A percentile compares a stretch with the other conserved stretches of the same genome.
Conservation (phyloP, 140 eudicot genomes). For the Flaveria floridana region DNA sequence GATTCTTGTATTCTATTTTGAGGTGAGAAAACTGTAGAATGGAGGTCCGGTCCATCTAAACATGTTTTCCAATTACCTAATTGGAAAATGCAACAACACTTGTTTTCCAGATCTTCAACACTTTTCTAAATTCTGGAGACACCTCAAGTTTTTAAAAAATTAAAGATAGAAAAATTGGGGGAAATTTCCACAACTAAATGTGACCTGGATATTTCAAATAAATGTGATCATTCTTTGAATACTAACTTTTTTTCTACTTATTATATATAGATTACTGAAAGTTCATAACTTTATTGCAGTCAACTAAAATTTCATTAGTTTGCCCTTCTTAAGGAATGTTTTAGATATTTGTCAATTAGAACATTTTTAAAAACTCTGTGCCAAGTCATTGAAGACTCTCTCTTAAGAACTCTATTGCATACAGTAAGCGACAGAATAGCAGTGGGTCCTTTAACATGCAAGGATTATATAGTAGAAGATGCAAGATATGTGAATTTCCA, state of each 20-base stretch:
- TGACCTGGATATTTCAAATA: background rate
- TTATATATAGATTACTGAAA: background rate
- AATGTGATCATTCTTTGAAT: background rate
- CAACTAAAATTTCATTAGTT: background rate
- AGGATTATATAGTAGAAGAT: background rate
- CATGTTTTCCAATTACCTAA: background rate
- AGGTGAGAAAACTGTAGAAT: background rate
- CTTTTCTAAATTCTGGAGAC: background rate
- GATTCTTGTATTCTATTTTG: background rate
- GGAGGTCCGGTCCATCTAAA: background rate
- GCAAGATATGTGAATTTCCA: constrained; percentile 17
- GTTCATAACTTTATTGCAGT: background rate
- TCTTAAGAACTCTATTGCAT: background rate
- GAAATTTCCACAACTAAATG: background rate
- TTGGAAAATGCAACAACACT: background rate
- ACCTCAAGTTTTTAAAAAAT: background rate
- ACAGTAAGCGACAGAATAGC: background rate
- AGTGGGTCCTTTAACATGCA: background rate
- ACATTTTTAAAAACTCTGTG: background rate
- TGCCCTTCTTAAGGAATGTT: background rate
- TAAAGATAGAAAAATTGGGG: background rate
- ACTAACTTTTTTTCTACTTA: background rate
- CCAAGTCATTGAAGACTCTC: background rate
- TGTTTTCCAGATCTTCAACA: background rate
- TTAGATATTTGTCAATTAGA: background rate